phyloP scores from a whole-genome alignment of 2,329 filamentous ascomycete genomes.

The Cytospora schulzeri region DNA sequence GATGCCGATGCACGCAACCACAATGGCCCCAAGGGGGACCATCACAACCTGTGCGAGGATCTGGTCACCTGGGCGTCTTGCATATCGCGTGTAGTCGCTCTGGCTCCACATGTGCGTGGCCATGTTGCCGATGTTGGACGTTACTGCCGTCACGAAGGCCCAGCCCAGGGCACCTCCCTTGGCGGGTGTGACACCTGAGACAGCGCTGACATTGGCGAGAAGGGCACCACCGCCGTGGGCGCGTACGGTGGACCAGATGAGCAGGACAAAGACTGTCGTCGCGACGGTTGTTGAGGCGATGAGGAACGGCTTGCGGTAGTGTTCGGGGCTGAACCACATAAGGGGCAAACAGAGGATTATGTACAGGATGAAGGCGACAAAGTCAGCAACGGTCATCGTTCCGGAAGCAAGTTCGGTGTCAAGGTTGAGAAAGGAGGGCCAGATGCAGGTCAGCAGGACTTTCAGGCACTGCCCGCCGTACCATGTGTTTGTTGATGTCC shows the following conservation, averaged over 20 bases:
- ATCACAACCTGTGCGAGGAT: constrained; percentile 40
- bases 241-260: constrained; percentile 45
- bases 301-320: constrained; percentile 46
- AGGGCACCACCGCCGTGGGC: constrained; percentile 46
- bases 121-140: constrained; percentile 42
- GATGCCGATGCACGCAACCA: constrained; percentile 43
- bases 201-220: constrained; percentile 37
- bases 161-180: constrained; percentile 37
- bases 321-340: constrained; percentile 48
- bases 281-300: constrained; percentile 39
- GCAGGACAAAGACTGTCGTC: constrained; percentile 44
- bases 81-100: constrained; percentile 43
- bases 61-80: constrained; percentile 37
- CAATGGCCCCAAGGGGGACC: constrained; percentile 41
- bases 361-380: constrained; percentile 48
- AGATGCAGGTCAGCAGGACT: constrained; percentile 30
- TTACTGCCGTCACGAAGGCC: constrained; percentile 42
- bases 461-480: constrained; percentile 34
- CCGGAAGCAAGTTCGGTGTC: constrained; percentile 9
- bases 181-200: constrained; percentile 29
- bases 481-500: constrained; percentile 34
- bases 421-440: constrained; percentile 1
- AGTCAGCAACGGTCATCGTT: constrained; percentile 46
- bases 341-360: constrained; percentile 46
- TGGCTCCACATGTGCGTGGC: constrained; percentile 44